These are phyloP conservation scores for Lojkania enalia DNA, from an alignment of 2,329 filamentous ascomycete species.

Conservation along the genomic window DNA sequence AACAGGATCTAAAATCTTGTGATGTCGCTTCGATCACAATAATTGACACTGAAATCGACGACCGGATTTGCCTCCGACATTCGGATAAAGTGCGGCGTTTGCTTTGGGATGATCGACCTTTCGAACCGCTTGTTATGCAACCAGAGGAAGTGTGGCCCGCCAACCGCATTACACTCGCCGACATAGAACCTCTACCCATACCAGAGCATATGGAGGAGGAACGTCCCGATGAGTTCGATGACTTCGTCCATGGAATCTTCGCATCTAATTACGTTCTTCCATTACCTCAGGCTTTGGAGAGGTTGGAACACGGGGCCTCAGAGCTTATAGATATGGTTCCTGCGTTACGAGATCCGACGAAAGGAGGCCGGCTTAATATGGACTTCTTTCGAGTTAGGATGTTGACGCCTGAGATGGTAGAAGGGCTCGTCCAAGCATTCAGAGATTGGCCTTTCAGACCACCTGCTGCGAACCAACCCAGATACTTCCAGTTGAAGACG, in stretches of 20 bases:
- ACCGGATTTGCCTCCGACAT: conserved; percentile 30
- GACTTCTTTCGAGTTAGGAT: conserved; percentile 34
- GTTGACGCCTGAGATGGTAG: conserved; percentile 40
- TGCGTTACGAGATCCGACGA: conserved; percentile 31
- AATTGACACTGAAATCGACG: conserved; percentile 26
- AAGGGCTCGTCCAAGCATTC: conserved; percentile 35
- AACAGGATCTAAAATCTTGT: conserved; percentile 3
- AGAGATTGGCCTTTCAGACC: conserved; percentile 40
- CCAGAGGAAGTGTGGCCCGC: conserved; percentile 69
- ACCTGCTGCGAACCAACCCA: conserved; percentile 24
- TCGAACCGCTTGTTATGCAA: conserved; percentile 67
- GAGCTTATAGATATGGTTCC: conserved; percentile 32
- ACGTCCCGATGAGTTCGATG: conserved; percentile 30
- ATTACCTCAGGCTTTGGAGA: conserved; percentile 29
- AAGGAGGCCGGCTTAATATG: conserved; percentile 37
- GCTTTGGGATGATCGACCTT: conserved; percentile 68
- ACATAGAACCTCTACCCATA: conserved; percentile 63
- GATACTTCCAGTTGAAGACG: conserved; percentile 28
- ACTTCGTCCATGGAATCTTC: conserved; percentile 25
- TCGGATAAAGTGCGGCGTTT: conserved; percentile 23
- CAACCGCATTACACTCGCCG: conserved; percentile 61
- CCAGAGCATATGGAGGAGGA: conserved; percentile 15
- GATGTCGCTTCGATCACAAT: conserved; percentile 8
- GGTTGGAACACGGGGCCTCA: conserved; percentile 32
- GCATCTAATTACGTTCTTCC: background rate